These are phyloP conservation scores for Vigna hirtella DNA, from an alignment of 306 rosid genomes.

Conservation along the genomic window DNA sequence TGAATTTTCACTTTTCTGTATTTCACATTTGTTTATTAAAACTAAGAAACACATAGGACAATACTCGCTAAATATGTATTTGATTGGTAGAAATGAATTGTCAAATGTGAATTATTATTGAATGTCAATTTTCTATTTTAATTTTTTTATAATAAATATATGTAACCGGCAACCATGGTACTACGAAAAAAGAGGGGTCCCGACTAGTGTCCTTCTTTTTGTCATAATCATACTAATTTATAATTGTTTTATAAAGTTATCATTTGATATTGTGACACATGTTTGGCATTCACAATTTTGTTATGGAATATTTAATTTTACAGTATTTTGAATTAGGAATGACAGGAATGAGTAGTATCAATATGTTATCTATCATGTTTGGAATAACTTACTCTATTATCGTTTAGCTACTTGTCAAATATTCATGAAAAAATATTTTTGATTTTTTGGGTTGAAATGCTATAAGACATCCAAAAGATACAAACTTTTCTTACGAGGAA, in stretches of 20 bases:
- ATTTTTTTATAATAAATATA: background rate
- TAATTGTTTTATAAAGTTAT: no score
- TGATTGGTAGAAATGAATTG: background rate
- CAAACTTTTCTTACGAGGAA: no score
- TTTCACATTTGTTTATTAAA: background rate
- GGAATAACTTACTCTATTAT: no score
- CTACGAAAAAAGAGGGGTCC: background rate
- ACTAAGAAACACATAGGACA: background rate
- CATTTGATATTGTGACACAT: background rate
- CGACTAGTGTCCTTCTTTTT: background rate
- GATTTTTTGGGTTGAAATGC: no score
- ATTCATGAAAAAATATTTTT: no score
- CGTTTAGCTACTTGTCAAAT: no score
- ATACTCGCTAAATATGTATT: background rate
- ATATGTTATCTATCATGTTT: no score
- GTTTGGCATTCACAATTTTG: background rate
- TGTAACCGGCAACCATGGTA: background rate
- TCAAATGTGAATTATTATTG: background rate
- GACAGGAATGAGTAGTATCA: no score
- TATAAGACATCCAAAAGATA: no score
- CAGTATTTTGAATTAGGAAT: no score
- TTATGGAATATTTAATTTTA: background rate
- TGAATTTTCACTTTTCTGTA: background rate
- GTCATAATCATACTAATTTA: background rate
- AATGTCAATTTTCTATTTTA: background rate